A percentile compares a stretch with the other conserved stretches of the same genome.
Conservation (phyloP, 1,284 basidiomycete genomes). For the Taiwanofungus camphoratus region DNA sequence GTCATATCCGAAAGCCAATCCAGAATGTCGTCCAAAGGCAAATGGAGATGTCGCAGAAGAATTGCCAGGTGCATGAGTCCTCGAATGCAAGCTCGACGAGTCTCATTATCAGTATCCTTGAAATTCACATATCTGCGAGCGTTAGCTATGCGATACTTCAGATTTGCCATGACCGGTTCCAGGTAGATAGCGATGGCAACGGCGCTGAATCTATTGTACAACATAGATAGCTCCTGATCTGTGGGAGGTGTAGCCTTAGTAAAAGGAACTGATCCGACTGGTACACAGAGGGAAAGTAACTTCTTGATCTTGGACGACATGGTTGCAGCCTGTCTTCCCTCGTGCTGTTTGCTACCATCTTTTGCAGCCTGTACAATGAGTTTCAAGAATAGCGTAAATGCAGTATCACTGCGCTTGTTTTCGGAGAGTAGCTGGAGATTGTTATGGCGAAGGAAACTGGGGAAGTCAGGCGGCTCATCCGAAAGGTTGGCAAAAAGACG, state of each 20-base stretch:
- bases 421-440: conserved; percentile 51
- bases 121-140: conserved; percentile 71
- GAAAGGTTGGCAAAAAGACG: conserved; percentile 78
- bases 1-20: conserved; percentile 70
- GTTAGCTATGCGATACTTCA: conserved; percentile 50
- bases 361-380: conserved; percentile 58
- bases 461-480: conserved; percentile 72
- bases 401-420: conserved; percentile 57
- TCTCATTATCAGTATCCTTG: conserved; percentile 59
- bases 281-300: conserved; percentile 74
- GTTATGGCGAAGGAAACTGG: conserved; percentile 66
- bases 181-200: conserved; percentile 76
- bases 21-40: conserved; percentile 52
- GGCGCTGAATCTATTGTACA: conserved; percentile 84
- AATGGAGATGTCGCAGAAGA: conserved; percentile 55
- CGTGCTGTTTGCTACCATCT: conserved; percentile 22
- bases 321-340: conserved; percentile 14
- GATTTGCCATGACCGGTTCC: conserved; percentile 47
- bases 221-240: conserved; percentile 63
- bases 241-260: conserved; percentile 49
- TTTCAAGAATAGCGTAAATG: conserved; percentile 80
- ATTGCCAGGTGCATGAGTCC: conserved; percentile 75
- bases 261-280: conserved; percentile 68
- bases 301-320: conserved; percentile 54
- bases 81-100: conserved; percentile 69